phyloP scores from a whole-genome alignment of 1,139 yeast genomes.

The Pichia sp. region DNA sequence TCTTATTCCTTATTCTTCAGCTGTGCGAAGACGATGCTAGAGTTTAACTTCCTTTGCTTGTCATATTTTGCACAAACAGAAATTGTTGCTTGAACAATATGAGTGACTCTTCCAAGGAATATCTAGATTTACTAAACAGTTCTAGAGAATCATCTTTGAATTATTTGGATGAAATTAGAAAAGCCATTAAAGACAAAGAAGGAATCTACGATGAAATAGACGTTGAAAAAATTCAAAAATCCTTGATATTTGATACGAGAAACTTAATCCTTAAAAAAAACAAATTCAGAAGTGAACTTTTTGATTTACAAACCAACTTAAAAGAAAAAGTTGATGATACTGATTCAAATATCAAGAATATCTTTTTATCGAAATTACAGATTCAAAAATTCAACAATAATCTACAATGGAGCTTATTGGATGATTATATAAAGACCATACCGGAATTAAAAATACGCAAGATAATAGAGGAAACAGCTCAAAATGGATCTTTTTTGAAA shows the following conservation, averaged over 20 bases:
- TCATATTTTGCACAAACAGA: no score
- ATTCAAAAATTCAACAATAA: conserved; percentile 16
- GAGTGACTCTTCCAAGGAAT: not conserved
- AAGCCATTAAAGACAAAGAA: not conserved
- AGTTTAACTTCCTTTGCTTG: no score
- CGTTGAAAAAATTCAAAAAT: conserved; percentile 7
- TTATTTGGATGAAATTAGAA: not conserved
- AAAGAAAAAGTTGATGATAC: conserved; percentile 11
- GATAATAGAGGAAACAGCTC: conserved; percentile 10
- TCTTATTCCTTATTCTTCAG: no score
- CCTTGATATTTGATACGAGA: conserved; percentile 16
- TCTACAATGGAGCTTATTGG: conserved; percentile 10
- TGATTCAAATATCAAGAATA: conserved; percentile 15
- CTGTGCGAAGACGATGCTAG: no score
- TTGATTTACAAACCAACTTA: not conserved
- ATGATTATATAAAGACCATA: conserved; percentile 12
- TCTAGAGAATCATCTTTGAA: not conserved
- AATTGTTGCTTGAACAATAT: no score
- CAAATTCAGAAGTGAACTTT: conserved; percentile 13
- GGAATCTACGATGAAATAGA: conserved; percentile 4
- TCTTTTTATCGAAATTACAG: conserved; percentile 15
- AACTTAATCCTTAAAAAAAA: conserved; percentile 15
- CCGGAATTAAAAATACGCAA: conserved; percentile 17
- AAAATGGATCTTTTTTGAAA: not conserved
- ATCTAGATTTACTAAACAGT: not conserved